Percentiles rank a stretch among this genome's conserved stretches.
Conservation (phyloP, 306 rosid genomes). For the Trifolium dubium region DNA sequence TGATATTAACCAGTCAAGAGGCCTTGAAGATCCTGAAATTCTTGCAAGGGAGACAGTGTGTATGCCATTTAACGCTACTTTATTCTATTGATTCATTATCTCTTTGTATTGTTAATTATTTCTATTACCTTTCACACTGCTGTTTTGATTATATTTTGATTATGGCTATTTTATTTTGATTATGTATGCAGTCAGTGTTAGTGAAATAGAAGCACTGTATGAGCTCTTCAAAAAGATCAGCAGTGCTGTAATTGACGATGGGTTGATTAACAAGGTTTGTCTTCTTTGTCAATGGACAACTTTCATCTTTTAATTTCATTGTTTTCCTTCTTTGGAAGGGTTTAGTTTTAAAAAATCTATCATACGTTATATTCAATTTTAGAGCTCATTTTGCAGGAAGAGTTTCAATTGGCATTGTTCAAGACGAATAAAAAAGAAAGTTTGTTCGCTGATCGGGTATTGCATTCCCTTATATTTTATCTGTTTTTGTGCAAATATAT, state of each 20-base stretch:
- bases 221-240: conserved; percentile 98
- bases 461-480: conserved; percentile 31
- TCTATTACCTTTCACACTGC: neutral
- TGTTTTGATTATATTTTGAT: conserved; percentile 5
- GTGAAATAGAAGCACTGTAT: conserved; percentile 97
- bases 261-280: conserved; percentile 91
- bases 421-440: conserved; percentile 99
- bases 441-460: conserved; percentile 95
- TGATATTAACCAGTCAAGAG: conserved; percentile 75
- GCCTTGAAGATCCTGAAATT: conserved; percentile 88
- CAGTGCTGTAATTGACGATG: conserved; percentile 95
- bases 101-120: conserved; percentile 25
- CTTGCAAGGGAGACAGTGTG: conserved; percentile 96
- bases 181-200: conserved; percentile 82
- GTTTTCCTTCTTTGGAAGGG: conserved; percentile 8
- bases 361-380: conserved; percentile 31
- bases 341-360: neutral
- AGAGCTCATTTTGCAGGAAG: conserved; percentile 68
- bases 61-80: conserved; percentile 50
- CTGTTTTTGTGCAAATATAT: neutral
- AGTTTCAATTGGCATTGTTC: conserved; percentile 94
- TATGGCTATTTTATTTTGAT: conserved; percentile 22
- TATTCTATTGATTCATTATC: conserved; percentile 11
- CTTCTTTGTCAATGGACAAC: conserved; percentile 12
- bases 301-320: conserved; percentile 1